Conservation (phyloP, 345 rosid species). For the Brassica rapa region DNA sequence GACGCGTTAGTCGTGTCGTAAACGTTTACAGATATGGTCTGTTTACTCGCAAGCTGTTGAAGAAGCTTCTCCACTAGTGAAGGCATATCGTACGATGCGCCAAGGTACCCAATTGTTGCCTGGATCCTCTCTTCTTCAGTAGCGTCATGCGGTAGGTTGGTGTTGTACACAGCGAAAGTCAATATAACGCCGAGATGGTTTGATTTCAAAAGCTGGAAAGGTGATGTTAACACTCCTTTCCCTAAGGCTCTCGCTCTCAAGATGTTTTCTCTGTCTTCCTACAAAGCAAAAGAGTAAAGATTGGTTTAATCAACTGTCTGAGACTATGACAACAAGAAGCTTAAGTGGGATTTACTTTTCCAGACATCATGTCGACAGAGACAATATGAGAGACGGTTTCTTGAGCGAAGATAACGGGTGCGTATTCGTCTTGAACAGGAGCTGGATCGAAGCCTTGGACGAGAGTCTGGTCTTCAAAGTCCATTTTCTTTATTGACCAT, state of each 20-base stretch:
- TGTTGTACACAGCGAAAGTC: slow-evolving; percentile 85
- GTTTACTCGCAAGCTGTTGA: slow-evolving; percentile 94
- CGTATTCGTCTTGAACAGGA: slow-evolving; percentile 90
- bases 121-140: slow-evolving; percentile 70
- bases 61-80: slow-evolving; percentile 94
- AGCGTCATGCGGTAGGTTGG: slow-evolving; percentile 65
- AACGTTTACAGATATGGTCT: slow-evolving; percentile 81
- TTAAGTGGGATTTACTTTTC: slow-evolving; percentile 52
- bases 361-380: slow-evolving; percentile 98
- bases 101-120: slow-evolving; percentile 95
- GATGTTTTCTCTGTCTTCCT: slow-evolving; percentile 96
- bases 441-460: slow-evolving; percentile 89
- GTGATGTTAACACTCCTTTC: slow-evolving; percentile 95
- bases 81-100: slow-evolving; percentile 96
- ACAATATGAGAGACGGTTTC: slow-evolving; percentile 95
- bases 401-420: slow-evolving; percentile 92
- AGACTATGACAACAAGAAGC: not conserved
- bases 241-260: slow-evolving; percentile 92
- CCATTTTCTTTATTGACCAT: slow-evolving; percentile 94
- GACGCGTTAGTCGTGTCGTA: slow-evolving; percentile 82
- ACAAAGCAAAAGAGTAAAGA: slow-evolving; percentile 3
- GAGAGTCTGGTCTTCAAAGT: slow-evolving; percentile 74
- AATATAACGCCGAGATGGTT: slow-evolving; percentile 91
- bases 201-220: slow-evolving; percentile 89
- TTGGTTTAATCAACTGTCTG: not conserved